Evolutionary conservation across 345 rosid species (phyloP).

Genomic region (Gossypium turneri): DNA sequence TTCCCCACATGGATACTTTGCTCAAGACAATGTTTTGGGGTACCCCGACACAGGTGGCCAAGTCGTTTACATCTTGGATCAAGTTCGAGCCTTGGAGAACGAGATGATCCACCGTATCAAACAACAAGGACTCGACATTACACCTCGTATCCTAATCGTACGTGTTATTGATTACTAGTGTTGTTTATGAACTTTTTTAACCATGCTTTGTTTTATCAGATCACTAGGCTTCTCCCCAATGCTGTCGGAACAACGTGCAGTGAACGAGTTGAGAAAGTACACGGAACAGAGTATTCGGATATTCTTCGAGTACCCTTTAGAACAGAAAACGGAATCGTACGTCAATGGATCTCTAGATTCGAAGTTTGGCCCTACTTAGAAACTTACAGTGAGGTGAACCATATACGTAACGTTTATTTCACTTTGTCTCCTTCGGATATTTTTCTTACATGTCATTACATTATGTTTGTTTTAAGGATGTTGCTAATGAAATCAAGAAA

Average conservation of each 20-base stretch:
- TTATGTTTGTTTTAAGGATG: slow-evolving; percentile 48
- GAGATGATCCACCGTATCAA: slow-evolving; percentile 88
- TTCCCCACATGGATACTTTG: slow-evolving; percentile 94
- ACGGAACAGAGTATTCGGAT: slow-evolving; percentile 66
- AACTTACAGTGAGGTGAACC: slow-evolving; percentile 73
- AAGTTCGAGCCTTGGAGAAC: slow-evolving; percentile 88
- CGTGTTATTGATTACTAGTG: slow-evolving; percentile 17
- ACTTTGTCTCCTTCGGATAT: background rate
- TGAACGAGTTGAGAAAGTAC: slow-evolving; percentile 81
- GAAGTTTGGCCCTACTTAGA: slow-evolving; percentile 99
- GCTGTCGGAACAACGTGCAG: slow-evolving; percentile 92
- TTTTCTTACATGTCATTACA: background rate
- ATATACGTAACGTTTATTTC: background rate
- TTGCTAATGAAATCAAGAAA: slow-evolving; percentile 62
- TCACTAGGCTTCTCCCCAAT: slow-evolving; percentile 86
- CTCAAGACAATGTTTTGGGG: slow-evolving; percentile 92
- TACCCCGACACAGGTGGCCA: slow-evolving; percentile 99
- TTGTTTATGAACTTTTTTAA: background rate
- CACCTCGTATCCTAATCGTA: slow-evolving; percentile 84
- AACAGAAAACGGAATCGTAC: slow-evolving; percentile 70
- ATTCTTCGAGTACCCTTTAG: slow-evolving; percentile 89
- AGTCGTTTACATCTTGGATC: slow-evolving; percentile 97
- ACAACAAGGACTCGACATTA: slow-evolving; percentile 82
- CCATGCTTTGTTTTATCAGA: slow-evolving; percentile 32
- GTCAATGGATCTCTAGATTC: slow-evolving; percentile 87